These are phyloP conservation scores for Alternaria sp. DNA, from an alignment of 2,329 filamentous ascomycete genomes.

Conservation along the genomic window DNA sequence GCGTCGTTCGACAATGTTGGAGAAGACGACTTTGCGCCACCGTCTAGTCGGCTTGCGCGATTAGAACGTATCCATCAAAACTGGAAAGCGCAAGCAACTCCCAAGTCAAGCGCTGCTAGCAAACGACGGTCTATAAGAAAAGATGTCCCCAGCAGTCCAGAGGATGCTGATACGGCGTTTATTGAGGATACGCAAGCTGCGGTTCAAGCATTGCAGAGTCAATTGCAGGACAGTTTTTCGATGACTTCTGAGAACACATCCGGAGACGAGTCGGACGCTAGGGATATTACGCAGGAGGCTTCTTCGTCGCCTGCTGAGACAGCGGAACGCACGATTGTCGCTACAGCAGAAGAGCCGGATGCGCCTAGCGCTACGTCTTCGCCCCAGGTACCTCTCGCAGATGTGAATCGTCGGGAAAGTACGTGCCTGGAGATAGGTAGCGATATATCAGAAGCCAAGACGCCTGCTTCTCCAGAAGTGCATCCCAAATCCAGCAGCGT, in stretches of 20 bases:
- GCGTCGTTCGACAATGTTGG: background rate
- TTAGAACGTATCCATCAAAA: slow-evolving; percentile 34
- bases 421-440: background rate
- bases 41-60: slow-evolving; percentile 31
- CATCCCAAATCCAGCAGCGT: background rate
- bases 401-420: background rate
- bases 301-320: background rate
- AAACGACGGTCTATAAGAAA: background rate
- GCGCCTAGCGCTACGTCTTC: background rate
- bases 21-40: slow-evolving; percentile 11
- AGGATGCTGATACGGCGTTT: slow-evolving; percentile 27
- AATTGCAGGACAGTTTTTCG: slow-evolving; percentile 41
- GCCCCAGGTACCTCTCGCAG: background rate
- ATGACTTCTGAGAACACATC: slow-evolving; percentile 25
- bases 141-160: background rate
- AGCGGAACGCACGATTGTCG: background rate
- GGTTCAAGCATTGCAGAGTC: slow-evolving; percentile 50
- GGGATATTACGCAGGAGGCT: background rate
- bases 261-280: background rate
- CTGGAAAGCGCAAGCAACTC: slow-evolving; percentile 27
- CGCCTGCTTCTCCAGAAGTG: background rate
- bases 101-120: slow-evolving; percentile 9
- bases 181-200: slow-evolving; percentile 55
- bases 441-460: background rate
- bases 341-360: background rate